These are phyloP conservation scores for Spizellomyces punctatus DNA, from an alignment of 192 early-diverging fungal genomes.

Conservation along the genomic window DNA sequence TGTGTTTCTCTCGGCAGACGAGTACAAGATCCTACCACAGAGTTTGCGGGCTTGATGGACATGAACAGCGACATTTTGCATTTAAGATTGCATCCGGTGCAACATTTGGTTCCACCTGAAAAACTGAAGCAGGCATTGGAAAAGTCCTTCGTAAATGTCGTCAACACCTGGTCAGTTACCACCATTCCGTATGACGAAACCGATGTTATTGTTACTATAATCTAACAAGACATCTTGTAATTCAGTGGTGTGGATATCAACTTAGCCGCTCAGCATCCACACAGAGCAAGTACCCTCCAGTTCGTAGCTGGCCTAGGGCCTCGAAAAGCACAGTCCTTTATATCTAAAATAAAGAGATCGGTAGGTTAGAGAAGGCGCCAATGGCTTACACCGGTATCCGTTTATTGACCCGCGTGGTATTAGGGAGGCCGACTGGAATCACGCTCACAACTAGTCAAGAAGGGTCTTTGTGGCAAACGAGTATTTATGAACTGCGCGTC, in stretches of 20 bases:
- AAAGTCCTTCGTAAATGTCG: constrained; percentile 84
- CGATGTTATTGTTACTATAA: no score
- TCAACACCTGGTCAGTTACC: constrained; percentile 50
- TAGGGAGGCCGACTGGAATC: constrained; percentile 57
- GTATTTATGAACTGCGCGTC: constrained; percentile 94
- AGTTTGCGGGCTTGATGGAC: constrained; percentile 77
- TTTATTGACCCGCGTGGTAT: neutral
- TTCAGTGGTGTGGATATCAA: constrained; percentile 88
- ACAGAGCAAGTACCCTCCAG: constrained; percentile 73
- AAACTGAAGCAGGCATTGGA: constrained; percentile 70
- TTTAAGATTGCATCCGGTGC: constrained; percentile 74
- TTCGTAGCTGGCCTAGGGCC: constrained; percentile 94
- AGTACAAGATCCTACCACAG: constrained; percentile 81
- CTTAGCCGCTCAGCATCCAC: constrained; percentile 63
- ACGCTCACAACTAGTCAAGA: constrained; percentile 72
- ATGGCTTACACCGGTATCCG: neutral
- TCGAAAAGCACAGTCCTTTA: constrained; percentile 82
- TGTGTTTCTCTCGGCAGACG: constrained; percentile 81
- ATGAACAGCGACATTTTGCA: constrained; percentile 45
- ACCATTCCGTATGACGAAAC: constrained; percentile 12
- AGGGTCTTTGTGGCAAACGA: constrained; percentile 57
- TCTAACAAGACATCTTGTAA: no score
- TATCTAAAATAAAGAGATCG: constrained; percentile 56
- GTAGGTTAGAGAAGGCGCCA: constrained; percentile 1
- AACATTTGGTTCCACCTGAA: constrained; percentile 72